Percentiles rank a stretch among this genome's conserved stretches.
Evolutionary conservation across 768 basidiomycete species (phyloP).

Genomic region (Psilocybe azurescens): DNA sequence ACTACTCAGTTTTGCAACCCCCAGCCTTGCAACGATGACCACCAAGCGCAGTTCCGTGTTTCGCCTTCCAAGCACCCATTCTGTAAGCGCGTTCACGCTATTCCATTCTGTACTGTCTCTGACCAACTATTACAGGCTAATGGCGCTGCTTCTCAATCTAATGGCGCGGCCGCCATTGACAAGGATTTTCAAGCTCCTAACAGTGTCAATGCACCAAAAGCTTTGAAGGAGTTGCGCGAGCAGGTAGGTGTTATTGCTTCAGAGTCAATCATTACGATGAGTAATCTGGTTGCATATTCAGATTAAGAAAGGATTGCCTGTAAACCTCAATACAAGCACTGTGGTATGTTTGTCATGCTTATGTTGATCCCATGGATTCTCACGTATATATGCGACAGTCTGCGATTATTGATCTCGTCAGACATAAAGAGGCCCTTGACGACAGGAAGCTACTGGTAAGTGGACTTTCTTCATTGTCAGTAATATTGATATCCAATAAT

Average conservation of each 20-base stretch:
- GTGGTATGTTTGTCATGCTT: constrained; percentile 40
- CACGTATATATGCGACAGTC: constrained; percentile 41
- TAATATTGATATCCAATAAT: neutral
- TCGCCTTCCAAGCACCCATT: constrained; percentile 6
- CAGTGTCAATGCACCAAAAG: constrained; percentile 32
- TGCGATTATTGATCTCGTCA: constrained; percentile 63
- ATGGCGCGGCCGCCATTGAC: constrained; percentile 16
- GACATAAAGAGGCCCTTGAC: constrained; percentile 67
- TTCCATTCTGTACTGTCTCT: neutral
- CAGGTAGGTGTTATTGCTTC: constrained; percentile 33
- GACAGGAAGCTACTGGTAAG: constrained; percentile 79
- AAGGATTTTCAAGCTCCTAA: constrained; percentile 25
- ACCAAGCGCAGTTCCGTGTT: constrained; percentile 17
- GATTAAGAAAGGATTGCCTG: constrained; percentile 49
- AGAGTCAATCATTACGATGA: neutral
- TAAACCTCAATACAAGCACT: constrained; percentile 42
- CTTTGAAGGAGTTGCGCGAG: constrained; percentile 47
- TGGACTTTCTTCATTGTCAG: constrained; percentile 6
- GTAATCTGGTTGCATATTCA: constrained; percentile 23
- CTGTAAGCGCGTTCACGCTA: neutral
- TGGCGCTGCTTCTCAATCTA: constrained; percentile 7
- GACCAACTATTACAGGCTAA: constrained; percentile 6
- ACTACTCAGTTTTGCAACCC: constrained; percentile 1
- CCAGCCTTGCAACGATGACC: constrained; percentile 3
- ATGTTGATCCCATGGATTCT: neutral